These are phyloP conservation scores for Rubus idaeus DNA, from an alignment of 306 rosid genomes.

Conservation along the genomic window DNA sequence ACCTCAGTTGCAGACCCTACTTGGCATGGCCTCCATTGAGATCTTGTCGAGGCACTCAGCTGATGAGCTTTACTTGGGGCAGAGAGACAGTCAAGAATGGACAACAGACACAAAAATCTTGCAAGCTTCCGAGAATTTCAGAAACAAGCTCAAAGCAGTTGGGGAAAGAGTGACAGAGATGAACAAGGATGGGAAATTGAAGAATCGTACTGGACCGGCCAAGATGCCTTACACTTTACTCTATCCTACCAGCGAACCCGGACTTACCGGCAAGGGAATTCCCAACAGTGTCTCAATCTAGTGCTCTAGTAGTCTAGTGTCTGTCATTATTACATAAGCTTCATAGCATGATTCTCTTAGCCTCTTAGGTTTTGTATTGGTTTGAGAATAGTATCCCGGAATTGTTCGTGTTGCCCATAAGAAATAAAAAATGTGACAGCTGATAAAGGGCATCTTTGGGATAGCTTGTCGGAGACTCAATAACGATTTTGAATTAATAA, in stretches of 20 bases:
- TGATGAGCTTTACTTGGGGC: constrained; percentile 76
- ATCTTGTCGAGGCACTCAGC: constrained; percentile 71
- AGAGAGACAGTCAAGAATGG: constrained; percentile 61
- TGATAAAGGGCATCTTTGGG: too few species aligned
- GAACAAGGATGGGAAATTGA: constrained; percentile 47
- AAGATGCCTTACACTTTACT: constrained; percentile 64
- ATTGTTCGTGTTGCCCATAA: background rate
- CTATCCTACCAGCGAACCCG: constrained; percentile 48
- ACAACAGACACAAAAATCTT: constrained; percentile 49
- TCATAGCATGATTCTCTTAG: background rate
- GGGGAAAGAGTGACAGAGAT: constrained; percentile 31
- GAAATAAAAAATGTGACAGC: background rate
- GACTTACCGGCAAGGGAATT: constrained; percentile 68
- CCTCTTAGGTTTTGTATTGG: background rate
- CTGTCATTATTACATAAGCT: background rate
- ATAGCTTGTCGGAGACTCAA: too few species aligned
- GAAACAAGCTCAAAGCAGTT: constrained; percentile 40
- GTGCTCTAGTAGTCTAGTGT: background rate
- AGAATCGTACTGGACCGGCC: constrained; percentile 59
- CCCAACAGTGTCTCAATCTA: constrained; percentile 67
- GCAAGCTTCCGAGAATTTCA: constrained; percentile 51
- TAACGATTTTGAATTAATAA: too few species aligned
- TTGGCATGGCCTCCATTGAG: constrained; percentile 66
- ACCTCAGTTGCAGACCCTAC: constrained; percentile 43
- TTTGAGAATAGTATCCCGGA: background rate